Evolutionary conservation across 2,329 filamentous ascomycete species (phyloP).

Genomic region (Beauveria asiatica): DNA sequence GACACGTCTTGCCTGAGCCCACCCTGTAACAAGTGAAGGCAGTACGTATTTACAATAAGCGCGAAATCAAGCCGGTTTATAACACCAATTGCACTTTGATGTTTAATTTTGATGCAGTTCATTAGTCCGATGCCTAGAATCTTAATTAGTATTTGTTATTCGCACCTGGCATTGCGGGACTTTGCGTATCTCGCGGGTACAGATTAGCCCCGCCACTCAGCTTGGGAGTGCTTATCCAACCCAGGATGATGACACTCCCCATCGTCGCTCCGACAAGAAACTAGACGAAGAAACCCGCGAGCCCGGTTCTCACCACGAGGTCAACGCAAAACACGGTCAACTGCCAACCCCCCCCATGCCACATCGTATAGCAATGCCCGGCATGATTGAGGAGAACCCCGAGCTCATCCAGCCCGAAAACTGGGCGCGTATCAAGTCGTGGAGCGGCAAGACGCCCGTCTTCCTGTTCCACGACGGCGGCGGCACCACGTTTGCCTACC

Average conservation of each 20-base stretch:
- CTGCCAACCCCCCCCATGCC: not conserved
- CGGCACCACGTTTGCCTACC: conserved; percentile 50
- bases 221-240: not conserved
- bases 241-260: not conserved
- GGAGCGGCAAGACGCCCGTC: conserved; percentile 32
- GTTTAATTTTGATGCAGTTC: no score
- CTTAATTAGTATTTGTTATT: not conserved
- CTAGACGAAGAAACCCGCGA: not conserved
- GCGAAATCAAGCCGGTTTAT: not conserved
- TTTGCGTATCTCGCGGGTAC: not conserved
- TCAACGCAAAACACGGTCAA: not conserved
- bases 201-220: not conserved
- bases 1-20: not conserved
- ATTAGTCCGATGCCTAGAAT: no score
- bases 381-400: conserved; percentile 21
- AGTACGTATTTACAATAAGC: not conserved
- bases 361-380: not conserved
- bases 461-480: conserved; percentile 54
- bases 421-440: conserved; percentile 18
- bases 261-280: not conserved
- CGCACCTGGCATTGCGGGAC: not conserved
- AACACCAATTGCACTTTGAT: no score
- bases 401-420: conserved; percentile 27
- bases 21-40: not conserved
- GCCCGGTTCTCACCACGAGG: not conserved